Conservation (phyloP, 2,329 filamentous ascomycete genomes). For the Ceratocystiopsis sp. region DNA sequence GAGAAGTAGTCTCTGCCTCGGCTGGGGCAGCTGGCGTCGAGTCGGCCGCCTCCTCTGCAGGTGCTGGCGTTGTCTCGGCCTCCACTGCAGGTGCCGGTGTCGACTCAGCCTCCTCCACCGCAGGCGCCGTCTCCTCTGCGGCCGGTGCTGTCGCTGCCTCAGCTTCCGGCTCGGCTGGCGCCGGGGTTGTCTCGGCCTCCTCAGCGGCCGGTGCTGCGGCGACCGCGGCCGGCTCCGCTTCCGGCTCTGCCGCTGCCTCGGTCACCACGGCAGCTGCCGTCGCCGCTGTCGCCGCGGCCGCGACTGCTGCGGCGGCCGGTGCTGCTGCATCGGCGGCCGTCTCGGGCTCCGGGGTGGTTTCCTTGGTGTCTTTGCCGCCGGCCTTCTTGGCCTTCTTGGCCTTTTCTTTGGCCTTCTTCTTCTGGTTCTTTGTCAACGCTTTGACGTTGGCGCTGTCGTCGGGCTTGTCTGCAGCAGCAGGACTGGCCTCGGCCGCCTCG, state of each 20-base stretch:
- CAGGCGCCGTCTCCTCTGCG: background rate
- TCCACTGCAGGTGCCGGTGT: background rate
- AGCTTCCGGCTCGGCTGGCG: conserved; percentile 9
- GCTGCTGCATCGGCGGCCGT: background rate
- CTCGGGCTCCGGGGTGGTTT: background rate
- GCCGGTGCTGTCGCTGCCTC: background rate
- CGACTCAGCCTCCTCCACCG: background rate
- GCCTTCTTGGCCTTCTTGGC: conserved; percentile 9
- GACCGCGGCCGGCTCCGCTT: background rate
- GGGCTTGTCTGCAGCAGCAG: background rate
- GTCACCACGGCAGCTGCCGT: background rate
- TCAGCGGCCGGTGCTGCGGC: background rate
- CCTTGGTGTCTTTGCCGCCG: conserved; percentile 8
- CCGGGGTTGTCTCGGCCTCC: background rate
- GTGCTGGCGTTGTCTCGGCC: background rate
- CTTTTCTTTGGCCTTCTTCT: conserved; percentile 10
- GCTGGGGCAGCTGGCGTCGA: background rate
- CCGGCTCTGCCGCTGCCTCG: conserved; percentile 7
- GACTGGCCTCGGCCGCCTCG: background rate
- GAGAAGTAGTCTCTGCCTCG: background rate
- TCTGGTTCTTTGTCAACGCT: conserved; percentile 5
- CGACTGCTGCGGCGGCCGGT: background rate
- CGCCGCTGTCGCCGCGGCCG: background rate
- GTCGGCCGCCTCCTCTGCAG: background rate
- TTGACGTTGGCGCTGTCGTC: background rate